phyloP scores from a whole-genome alignment of 2,329 filamentous ascomycete genomes.

The Fusarium napiforme region DNA sequence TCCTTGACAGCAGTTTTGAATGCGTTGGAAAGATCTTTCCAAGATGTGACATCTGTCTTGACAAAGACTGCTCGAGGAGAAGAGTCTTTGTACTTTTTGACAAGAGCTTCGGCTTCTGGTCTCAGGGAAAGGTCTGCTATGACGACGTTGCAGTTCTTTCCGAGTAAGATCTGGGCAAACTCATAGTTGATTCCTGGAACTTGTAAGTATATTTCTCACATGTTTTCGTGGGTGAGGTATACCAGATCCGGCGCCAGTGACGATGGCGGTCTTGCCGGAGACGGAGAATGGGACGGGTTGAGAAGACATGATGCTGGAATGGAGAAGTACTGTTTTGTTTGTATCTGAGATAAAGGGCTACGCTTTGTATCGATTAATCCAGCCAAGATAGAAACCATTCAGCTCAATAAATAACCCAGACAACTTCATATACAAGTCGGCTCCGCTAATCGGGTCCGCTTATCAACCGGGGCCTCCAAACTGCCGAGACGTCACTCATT shows the following conservation, averaged over 20 bases:
- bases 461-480: background rate
- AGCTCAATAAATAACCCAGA: background rate
- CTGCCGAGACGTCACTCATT: slow-evolving; percentile 5
- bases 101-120: slow-evolving; percentile 53
- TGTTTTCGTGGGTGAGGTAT: too few species aligned
- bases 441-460: slow-evolving; percentile 12
- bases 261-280: slow-evolving; percentile 31
- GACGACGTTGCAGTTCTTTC: slow-evolving; percentile 56
- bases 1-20: slow-evolving; percentile 49
- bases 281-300: slow-evolving; percentile 30
- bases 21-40: slow-evolving; percentile 51
- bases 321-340: fast-evolving
- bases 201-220: too few species aligned
- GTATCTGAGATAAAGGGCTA: fast-evolving
- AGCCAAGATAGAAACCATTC: fast-evolving
- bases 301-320: slow-evolving; percentile 5
- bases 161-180: slow-evolving; percentile 57
- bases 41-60: slow-evolving; percentile 57
- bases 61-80: slow-evolving; percentile 53
- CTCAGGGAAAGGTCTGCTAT: slow-evolving; percentile 57
- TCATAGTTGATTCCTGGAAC: slow-evolving; percentile 47
- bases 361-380: fast-evolving
- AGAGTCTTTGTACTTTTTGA: slow-evolving; percentile 38
- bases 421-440: background rate
- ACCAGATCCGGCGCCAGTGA: slow-evolving; percentile 39